Evolutionary conservation across 2,329 filamentous ascomycete genomes (phyloP), one percentile per base, ranked within the genome.

Genomic region (Colletotrichum plurivorum): DNA sequence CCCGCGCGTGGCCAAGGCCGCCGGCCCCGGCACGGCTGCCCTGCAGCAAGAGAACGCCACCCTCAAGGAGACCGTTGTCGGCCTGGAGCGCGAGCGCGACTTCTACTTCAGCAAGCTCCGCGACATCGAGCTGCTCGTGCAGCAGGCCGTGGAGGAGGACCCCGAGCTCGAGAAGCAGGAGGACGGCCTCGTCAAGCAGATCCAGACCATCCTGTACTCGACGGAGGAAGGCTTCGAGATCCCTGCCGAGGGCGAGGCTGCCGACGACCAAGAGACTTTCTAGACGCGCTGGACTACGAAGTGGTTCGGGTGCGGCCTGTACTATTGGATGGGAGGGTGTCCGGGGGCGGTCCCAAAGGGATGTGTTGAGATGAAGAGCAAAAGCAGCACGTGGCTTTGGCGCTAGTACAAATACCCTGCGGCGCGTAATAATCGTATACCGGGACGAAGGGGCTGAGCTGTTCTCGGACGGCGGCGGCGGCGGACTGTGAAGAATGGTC

Each of bases 21-120:
- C 80, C 36, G 76, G 72, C 61, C 88, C 90, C 8, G 91, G 88
- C 39, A 89, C 86, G 31, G 89, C 93, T 12, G 94, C 91, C 4
- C 84, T 99, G 74, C 89, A 93, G 79, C 88, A 93, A 78, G 96
- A 98, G 87, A 96, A 97, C 78, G 88, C 88, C 49, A 93, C 93
- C 31, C 87, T 98, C 74, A 97, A 97, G 87, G 95, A 98, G 84
- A 97, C 94, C 0, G 95, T 99, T n/a, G 87, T 90, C 13, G 96
- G 96, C 1, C 87, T 99, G 49, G 96, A 99, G 87, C 92, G 96
- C 75, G 96, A 99, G 85, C 89, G 96, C 57, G 96, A 99, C 81
- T 99, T 99, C 80, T 99, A 99, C 87, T 99, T 99, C 83, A 97
- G 94, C 88, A 99, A 99, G 87, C 88, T 99, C 73, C 89, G 96